These are phyloP conservation scores for Lichtheimia hyalospora DNA, from an alignment of 371 early-diverging fungal species.

Conservation along the genomic window DNA sequence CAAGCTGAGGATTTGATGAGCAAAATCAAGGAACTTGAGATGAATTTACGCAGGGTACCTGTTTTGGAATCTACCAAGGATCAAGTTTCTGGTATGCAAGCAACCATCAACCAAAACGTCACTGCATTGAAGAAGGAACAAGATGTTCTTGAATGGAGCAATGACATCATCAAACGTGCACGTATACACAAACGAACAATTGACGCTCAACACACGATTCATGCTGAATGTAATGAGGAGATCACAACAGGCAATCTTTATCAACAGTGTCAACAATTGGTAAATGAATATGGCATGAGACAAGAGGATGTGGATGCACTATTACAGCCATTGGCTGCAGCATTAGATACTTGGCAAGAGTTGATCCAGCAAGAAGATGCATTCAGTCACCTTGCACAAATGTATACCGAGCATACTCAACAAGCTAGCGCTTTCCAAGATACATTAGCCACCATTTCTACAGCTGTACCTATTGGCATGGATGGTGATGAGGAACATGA, in stretches of 20 bases:
- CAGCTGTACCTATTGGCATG: too few relatives aligned
- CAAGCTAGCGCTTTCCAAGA: slow-evolving; percentile 4
- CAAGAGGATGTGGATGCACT: not conserved
- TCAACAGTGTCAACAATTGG: slow-evolving; percentile 3
- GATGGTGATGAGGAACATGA: too few relatives aligned
- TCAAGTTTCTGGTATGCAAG: too few relatives aligned
- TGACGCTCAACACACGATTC: too few relatives aligned
- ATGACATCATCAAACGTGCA: not conserved
- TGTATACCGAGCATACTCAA: slow-evolving; percentile 21
- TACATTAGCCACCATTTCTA: too few relatives aligned
- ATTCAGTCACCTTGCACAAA: slow-evolving; percentile 24
- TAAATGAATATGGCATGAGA: not conserved
- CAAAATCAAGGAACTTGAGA: too few relatives aligned
- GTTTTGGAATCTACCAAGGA: too few relatives aligned
- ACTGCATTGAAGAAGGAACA: not conserved
- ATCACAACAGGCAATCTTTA: too few relatives aligned
- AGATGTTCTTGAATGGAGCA: not conserved
- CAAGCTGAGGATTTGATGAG: too few relatives aligned
- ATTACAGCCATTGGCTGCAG: not conserved
- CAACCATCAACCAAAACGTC: too few relatives aligned
- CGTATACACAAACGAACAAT: not conserved
- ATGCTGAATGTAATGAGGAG: too few relatives aligned
- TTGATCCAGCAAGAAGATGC: slow-evolving; percentile 26
- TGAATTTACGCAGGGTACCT: too few relatives aligned
- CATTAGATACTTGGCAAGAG: slow-evolving; percentile 19